Evolutionary conservation across 2,329 filamentous ascomycete genomes (phyloP).

Genomic region (Fusarium tricinctum): DNA sequence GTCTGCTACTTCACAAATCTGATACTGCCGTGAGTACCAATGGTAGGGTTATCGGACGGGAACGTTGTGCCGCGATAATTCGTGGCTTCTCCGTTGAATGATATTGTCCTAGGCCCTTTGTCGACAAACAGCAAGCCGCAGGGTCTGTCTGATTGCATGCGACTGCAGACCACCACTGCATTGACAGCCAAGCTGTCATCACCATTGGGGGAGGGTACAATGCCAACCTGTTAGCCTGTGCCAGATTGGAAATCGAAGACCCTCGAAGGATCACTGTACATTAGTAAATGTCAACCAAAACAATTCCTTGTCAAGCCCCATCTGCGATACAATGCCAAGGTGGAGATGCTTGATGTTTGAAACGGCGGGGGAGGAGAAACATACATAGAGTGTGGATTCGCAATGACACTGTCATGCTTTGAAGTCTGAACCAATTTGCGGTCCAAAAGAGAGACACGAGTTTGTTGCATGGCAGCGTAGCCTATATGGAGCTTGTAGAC

Average conservation of each 20-base stretch:
- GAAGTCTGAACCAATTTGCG: background rate
- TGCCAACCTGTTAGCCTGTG: background rate
- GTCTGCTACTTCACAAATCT: background rate
- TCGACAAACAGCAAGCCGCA: slow-evolving; percentile 7
- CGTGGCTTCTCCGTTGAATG: background rate
- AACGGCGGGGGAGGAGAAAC: slow-evolving; percentile 38
- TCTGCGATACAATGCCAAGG: slow-evolving; percentile 26
- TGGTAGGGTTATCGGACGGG: background rate
- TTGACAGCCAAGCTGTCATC: background rate
- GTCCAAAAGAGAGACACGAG: background rate
- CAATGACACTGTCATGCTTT: slow-evolving; percentile 19
- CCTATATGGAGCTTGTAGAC: background rate
- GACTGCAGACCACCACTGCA: background rate
- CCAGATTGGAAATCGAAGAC: slow-evolving; percentile 15
- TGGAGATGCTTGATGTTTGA: slow-evolving; percentile 38
- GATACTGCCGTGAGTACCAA: slow-evolving; percentile 3
- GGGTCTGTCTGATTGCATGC: slow-evolving; percentile 31
- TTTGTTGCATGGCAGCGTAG: background rate
- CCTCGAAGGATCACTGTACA: slow-evolving; percentile 27
- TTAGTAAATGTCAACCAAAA: slow-evolving; percentile 20
- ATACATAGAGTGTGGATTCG: slow-evolving; percentile 10
- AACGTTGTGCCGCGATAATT: background rate
- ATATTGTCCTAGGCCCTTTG: slow-evolving; percentile 3
- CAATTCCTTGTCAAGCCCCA: slow-evolving; percentile 17
- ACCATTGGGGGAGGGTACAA: slow-evolving; percentile 6